These are phyloP conservation scores for Diaporthe amygdali DNA, from an alignment of 2,329 filamentous ascomycete species.

Conservation along the genomic window DNA sequence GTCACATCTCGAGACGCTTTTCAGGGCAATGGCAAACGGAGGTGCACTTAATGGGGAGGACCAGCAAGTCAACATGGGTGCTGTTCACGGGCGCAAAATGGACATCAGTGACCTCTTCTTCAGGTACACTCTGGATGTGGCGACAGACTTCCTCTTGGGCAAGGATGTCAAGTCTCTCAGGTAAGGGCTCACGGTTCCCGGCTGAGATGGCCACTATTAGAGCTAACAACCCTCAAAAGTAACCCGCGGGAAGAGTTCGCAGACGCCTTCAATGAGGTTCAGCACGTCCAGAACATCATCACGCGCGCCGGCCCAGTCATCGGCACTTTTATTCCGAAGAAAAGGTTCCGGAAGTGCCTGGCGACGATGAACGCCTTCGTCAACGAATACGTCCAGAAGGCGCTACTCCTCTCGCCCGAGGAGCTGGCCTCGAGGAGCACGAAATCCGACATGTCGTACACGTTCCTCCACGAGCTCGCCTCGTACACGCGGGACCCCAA, in stretches of 20 bases:
- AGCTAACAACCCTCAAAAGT: slow-evolving; percentile 34
- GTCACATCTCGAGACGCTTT: slow-evolving; percentile 75
- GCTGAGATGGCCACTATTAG: neutral
- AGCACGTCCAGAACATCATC: slow-evolving; percentile 73
- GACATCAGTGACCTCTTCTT: slow-evolving; percentile 82
- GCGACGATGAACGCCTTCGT: slow-evolving; percentile 77
- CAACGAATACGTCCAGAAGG: slow-evolving; percentile 76
- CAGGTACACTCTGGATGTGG: slow-evolving; percentile 82
- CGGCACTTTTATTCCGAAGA: slow-evolving; percentile 65
- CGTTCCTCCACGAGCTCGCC: slow-evolving; percentile 86
- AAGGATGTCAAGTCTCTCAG: slow-evolving; percentile 70
- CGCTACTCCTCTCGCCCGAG: slow-evolving; percentile 69
- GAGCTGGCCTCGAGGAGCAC: slow-evolving; percentile 73
- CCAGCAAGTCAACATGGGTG: slow-evolving; percentile 67
- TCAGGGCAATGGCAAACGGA: slow-evolving; percentile 68
- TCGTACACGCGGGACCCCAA: slow-evolving; percentile 75
- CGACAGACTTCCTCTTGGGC: slow-evolving; percentile 87
- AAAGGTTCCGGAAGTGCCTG: slow-evolving; percentile 67
- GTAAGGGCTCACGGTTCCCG: slow-evolving; percentile 38
- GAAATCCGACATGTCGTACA: slow-evolving; percentile 76
- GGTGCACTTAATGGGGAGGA: slow-evolving; percentile 62
- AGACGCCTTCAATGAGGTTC: slow-evolving; percentile 81
- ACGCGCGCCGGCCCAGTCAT: slow-evolving; percentile 68
- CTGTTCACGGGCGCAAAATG: slow-evolving; percentile 66
- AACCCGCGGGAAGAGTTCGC: slow-evolving; percentile 72